Percentiles rank a stretch among this genome's conserved stretches.
phyloP scores from a whole-genome alignment of 1,139 yeast genomes.

The Suhomyces terraborum region DNA sequence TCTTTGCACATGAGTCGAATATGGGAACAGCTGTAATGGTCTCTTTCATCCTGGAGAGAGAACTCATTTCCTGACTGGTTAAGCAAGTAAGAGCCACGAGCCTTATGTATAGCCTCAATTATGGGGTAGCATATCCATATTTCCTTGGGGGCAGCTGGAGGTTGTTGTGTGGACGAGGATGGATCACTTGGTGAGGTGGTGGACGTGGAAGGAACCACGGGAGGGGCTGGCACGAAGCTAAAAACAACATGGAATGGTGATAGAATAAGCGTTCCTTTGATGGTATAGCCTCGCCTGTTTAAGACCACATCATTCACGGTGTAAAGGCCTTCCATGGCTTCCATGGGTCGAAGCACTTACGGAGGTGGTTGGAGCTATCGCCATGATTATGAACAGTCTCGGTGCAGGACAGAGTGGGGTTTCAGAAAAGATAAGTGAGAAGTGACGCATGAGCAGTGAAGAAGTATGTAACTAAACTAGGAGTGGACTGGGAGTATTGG shows the following conservation, averaged over 20 bases:
- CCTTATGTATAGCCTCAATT: conserved; percentile 65
- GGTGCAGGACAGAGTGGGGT: conserved; percentile 5
- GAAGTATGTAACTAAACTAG: too few relatives aligned
- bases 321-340: conserved; percentile 11
- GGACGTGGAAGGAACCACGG: conserved; percentile 51
- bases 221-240: conserved; percentile 33
- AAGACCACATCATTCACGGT: conserved; percentile 68
- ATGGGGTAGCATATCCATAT: conserved; percentile 94
- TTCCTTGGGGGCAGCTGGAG: conserved; percentile 44
- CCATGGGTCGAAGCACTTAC: too few relatives aligned
- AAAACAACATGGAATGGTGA: conserved; percentile 89
- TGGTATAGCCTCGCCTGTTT: conserved; percentile 66
- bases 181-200: conserved; percentile 16
- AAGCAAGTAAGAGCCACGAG: conserved; percentile 52
- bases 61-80: conserved; percentile 9
- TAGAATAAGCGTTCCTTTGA: conserved; percentile 70
- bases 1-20: conserved; percentile 81
- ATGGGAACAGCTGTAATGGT: conserved; percentile 53
- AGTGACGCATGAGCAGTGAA: not conserved
- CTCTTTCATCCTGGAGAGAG: conserved; percentile 18
- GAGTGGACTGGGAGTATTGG: too few relatives aligned
- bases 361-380: not conserved
- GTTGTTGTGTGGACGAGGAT: not conserved
- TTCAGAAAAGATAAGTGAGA: not conserved
- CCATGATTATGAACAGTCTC: too few relatives aligned